phyloP scores from a whole-genome alignment of 169 alveolate genomes.

The Amoebophrya sp. region DNA sequence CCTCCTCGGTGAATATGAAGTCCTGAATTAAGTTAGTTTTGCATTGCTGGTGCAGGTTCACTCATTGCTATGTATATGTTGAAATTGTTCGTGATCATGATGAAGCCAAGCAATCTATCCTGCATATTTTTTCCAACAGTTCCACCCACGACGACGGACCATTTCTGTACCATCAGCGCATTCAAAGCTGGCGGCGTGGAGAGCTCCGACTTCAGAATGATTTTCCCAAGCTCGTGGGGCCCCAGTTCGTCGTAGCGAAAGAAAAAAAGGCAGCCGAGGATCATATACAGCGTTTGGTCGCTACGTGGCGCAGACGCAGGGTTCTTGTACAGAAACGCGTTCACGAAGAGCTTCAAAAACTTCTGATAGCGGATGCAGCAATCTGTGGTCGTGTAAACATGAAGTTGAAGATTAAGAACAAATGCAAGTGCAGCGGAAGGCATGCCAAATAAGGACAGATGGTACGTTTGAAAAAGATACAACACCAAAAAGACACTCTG shows the following conservation, averaged over 20 bases:
- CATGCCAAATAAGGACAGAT: too few relatives aligned
- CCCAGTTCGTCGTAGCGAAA: neutral
- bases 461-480: too few relatives aligned
- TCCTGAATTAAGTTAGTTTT: neutral
- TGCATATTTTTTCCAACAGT: too few relatives aligned
- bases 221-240: neutral
- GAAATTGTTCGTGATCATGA: too few relatives aligned
- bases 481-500: too few relatives aligned
- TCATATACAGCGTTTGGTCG: neutral
- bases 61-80: too few relatives aligned
- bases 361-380: constrained; percentile 22
- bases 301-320: neutral
- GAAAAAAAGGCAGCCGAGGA: neutral
- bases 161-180: neutral
- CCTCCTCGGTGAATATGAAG: neutral
- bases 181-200: neutral
- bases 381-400: neutral
- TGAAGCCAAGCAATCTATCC: too few relatives aligned
- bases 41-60: neutral
- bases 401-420: too few relatives aligned
- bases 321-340: constrained; percentile 14
- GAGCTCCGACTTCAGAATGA: neutral
- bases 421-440: too few relatives aligned
- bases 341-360: constrained; percentile 3
- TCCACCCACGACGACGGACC: too few relatives aligned